Conservation (phyloP, 768 basidiomycete species). For the Pleurotus salmoneostramineus region DNA sequence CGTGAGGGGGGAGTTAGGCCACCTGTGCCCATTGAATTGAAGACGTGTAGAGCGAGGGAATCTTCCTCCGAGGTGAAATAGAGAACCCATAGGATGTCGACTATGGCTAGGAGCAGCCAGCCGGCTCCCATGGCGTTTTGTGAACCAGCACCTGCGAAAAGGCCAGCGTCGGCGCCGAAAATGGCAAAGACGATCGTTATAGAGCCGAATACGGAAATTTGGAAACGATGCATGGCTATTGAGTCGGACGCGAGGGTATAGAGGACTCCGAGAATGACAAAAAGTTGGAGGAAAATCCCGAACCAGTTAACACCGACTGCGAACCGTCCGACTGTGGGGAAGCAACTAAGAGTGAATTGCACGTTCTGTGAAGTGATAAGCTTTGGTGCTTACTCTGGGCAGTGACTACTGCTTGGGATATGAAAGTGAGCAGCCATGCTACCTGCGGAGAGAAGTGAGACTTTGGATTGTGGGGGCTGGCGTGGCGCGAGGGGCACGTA, state of each 20-base stretch:
- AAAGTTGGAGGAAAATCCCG: constrained; percentile 73
- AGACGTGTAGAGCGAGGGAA: constrained; percentile 76
- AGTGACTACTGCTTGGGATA: constrained; percentile 65
- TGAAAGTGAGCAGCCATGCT: constrained; percentile 76
- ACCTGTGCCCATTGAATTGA: constrained; percentile 86
- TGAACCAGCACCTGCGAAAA: constrained; percentile 50
- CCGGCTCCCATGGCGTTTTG: constrained; percentile 87
- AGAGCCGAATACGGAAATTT: constrained; percentile 86
- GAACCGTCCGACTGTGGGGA: constrained; percentile 32
- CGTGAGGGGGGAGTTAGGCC: constrained; percentile 80
- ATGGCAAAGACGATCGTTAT: constrained; percentile 89
- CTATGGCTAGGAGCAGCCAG: constrained; percentile 89
- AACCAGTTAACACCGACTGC: constrained; percentile 75
- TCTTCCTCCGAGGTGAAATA: constrained; percentile 98
- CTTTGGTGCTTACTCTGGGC: constrained; percentile 38
- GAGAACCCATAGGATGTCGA: constrained; percentile 93
- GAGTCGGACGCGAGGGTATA: constrained; percentile 84
- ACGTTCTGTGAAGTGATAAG: constrained; percentile 5
- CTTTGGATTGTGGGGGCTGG: constrained; percentile 8
- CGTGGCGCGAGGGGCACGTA: constrained; percentile 35
- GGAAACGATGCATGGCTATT: constrained; percentile 88
- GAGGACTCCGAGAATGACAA: constrained; percentile 67
- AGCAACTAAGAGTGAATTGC: neutral
- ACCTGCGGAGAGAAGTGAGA: constrained; percentile 40
- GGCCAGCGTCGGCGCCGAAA: constrained; percentile 61